phyloP scores from a whole-genome alignment of 225 moss, liverwort and hornwort genomes.

The Asterella californica region DNA sequence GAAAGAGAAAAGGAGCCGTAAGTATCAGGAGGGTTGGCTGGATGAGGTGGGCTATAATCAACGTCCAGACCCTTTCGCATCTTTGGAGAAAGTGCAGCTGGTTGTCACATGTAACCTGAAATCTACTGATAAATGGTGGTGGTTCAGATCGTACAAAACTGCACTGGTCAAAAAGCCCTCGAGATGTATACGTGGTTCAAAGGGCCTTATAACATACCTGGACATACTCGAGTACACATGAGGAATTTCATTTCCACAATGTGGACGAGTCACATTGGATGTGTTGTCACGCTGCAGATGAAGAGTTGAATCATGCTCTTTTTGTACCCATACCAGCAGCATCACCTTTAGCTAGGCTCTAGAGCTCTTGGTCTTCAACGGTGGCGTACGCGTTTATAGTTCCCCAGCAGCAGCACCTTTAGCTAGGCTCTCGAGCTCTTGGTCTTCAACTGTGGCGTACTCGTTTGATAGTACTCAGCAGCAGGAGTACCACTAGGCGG shows the following conservation, averaged over 20 bases:
- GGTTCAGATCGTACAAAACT: neutral
- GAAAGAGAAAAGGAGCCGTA: neutral
- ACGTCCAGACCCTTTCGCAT: neutral
- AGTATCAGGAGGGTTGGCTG: neutral
- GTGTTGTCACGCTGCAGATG: neutral
- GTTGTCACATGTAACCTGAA: neutral
- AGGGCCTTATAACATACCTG: neutral
- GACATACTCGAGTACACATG: conserved; percentile 1
- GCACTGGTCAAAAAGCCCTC: neutral
- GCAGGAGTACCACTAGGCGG: neutral
- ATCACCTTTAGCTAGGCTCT: neutral
- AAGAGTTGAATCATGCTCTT: neutral
- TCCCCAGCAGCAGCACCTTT: conserved; percentile 4
- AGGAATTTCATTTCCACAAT: neutral
- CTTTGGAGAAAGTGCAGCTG: neutral
- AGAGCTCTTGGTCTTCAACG: neutral
- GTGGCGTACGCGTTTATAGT: conserved; percentile 4
- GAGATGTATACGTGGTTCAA: neutral
- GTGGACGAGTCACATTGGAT: neutral
- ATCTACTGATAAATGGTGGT: neutral
- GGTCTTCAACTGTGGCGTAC: neutral
- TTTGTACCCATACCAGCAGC: neutral
- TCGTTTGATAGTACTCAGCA: conserved; percentile 1
- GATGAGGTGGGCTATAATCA: neutral
- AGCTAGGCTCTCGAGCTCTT: neutral